Base-by-base conservation (phyloP, 371 early-diverging fungal species). In the Choanephora cucurbitarum region DNA sequence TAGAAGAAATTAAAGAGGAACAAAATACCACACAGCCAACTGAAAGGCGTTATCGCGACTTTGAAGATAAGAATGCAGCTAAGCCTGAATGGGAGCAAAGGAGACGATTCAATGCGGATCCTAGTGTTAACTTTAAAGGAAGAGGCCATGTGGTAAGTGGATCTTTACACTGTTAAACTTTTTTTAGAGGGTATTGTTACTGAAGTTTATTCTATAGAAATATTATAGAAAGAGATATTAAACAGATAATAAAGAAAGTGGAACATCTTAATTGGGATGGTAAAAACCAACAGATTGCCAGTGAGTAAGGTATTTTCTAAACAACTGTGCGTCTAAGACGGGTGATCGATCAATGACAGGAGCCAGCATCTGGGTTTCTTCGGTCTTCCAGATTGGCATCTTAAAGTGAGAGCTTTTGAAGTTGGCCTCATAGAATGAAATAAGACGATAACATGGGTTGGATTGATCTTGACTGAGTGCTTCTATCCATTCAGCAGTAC, bases 101-200 rank as follows among this genome's bases (percentile, higher is more conserved):
- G 54, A 63, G 73, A 48, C 44, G 59, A 0, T 67, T 70, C 45
- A 19, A 57, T 13, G 64, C 66, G 51, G 71, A 74, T 47, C 75
- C 80, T 1, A 56, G 52, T 21, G 75, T 79, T 6, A 55, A 58
- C 9, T 76, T 72, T 42, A 79, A 79, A 56, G 80, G 80, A 24
- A 55, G 80, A 55, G 80, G 80, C 2, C 54, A 58, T 42, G 65
- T 63, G 66, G 79, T 79, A 69, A 67, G 66, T 53, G 7, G 28
- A 28, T 28, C n/a, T n/a, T n/a, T n/a, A n/a, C n/a, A n/a, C n/a
- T n/a, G n/a, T n/a, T n/a, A n/a, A n/a, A n/a, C n/a, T n/a, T n/a
- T n/a, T n/a, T n/a, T n/a, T n/a, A n/a, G n/a, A n/a, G n/a, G n/a
- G n/a, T n/a, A n/a, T n/a, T n/a, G n/a, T n/a, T n/a, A n/a, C n/a